A percentile compares a stretch with the other conserved stretches of the same genome.
Conservation (phyloP, 768 basidiomycete genomes). For the Calvatia gigantea region DNA sequence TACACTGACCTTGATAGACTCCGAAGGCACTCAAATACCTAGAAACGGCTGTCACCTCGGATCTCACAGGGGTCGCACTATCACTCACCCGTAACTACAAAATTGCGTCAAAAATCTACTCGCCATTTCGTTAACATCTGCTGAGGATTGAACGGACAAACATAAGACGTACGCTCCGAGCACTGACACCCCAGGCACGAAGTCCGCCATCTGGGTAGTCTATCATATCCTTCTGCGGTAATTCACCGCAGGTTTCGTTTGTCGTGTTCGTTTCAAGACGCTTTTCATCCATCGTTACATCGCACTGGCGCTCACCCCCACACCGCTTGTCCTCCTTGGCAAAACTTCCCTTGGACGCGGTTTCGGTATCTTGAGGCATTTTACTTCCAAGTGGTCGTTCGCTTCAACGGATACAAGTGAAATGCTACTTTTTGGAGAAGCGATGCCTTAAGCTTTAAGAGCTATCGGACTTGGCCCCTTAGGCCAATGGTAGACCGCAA, state of each 20-base stretch:
- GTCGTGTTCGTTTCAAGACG: neutral
- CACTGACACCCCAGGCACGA: slow-evolving; percentile 1
- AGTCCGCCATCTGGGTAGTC: slow-evolving; percentile 3
- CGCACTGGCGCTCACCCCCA: neutral
- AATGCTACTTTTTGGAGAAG: too few species aligned
- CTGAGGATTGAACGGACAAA: too few species aligned
- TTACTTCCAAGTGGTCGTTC: too few species aligned
- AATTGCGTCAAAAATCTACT: slow-evolving; percentile 34
- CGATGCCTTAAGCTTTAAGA: too few species aligned
- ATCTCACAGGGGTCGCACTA: neutral
- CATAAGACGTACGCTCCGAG: neutral
- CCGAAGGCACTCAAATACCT: slow-evolving; percentile 38
- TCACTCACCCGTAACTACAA: slow-evolving; percentile 30
- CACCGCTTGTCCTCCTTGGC: neutral
- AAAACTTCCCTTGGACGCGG: neutral
- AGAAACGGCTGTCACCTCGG: neutral
- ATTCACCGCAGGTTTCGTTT: neutral
- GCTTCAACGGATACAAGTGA: too few species aligned
- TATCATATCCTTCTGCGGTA: neutral
- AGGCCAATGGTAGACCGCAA: too few species aligned
- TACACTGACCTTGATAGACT: slow-evolving; percentile 36
- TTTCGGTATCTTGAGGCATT: neutral
- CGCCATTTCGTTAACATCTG: neutral
- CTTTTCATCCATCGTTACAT: neutral
- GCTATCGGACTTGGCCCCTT: too few species aligned